These are phyloP conservation scores for Ogataea neopini DNA, from an alignment of 805 yeast genomes.

Conservation along the genomic window DNA sequence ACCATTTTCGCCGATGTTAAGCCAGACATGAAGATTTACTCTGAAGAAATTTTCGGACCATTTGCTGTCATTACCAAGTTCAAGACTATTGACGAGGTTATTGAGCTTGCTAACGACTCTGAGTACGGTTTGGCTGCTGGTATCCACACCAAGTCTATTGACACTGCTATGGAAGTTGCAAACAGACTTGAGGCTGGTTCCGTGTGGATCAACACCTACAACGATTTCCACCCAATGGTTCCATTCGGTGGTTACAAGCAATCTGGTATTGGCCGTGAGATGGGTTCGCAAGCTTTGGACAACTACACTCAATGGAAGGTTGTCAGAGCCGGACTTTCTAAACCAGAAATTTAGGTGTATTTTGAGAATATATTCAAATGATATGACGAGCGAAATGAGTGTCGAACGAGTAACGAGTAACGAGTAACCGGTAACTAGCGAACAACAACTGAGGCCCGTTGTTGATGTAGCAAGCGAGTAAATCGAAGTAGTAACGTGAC, in stretches of 20 bases:
- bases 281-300: conserved; percentile 78
- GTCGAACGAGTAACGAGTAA: neutral
- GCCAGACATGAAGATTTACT: conserved; percentile 61
- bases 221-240: conserved; percentile 70
- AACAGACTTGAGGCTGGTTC: conserved; percentile 72
- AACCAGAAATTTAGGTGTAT: conserved; percentile 25
- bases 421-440: neutral
- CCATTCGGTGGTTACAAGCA: conserved; percentile 84
- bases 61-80: conserved; percentile 72
- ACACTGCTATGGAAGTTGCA: conserved; percentile 63
- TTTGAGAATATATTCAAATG: neutral
- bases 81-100: conserved; percentile 65
- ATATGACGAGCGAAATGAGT: neutral
- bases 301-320: conserved; percentile 77
- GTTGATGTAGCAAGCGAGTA: too few species aligned
- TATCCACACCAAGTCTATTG: conserved; percentile 64
- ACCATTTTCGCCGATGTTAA: conserved; percentile 70
- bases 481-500: neutral
- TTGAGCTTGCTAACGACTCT: conserved; percentile 65
- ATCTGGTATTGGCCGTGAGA: conserved; percentile 84
- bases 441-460: too few species aligned
- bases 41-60: conserved; percentile 81
- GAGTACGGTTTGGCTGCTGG: conserved; percentile 83
- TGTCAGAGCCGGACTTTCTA: conserved; percentile 50
- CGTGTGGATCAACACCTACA: conserved; percentile 79